Percentiles rank a stretch among this genome's conserved stretches.
Evolutionary conservation across 2,329 filamentous ascomycete species (phyloP).

Genomic region (Phialophora chinensis): DNA sequence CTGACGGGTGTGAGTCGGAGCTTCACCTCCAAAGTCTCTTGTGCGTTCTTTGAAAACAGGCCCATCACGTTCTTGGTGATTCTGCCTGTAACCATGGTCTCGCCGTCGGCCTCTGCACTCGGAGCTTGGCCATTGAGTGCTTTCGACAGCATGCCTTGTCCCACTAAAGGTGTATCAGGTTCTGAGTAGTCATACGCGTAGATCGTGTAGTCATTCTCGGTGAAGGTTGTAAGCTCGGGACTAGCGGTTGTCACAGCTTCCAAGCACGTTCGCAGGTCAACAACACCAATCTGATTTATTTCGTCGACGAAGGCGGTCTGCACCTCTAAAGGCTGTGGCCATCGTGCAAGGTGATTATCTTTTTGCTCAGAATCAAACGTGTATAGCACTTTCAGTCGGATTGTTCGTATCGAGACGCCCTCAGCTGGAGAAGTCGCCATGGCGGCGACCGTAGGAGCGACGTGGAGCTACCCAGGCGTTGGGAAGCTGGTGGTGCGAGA

Average conservation of each 20-base stretch:
- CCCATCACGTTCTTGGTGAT: slow-evolving; percentile 86
- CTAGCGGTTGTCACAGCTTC: slow-evolving; percentile 79
- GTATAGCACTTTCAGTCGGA: slow-evolving; percentile 92
- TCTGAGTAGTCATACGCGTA: slow-evolving; percentile 98
- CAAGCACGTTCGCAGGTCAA: slow-evolving; percentile 85
- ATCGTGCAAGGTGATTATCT: slow-evolving; percentile 85
- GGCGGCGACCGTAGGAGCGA: slow-evolving; percentile 4
- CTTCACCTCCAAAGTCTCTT: slow-evolving; percentile 91
- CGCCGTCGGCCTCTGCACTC: slow-evolving; percentile 42
- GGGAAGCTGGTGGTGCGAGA: slow-evolving; percentile 18
- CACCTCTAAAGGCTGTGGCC: slow-evolving; percentile 78
- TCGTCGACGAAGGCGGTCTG: slow-evolving; percentile 84
- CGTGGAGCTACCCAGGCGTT: slow-evolving; percentile 23
- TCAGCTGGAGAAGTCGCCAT: slow-evolving; percentile 42
- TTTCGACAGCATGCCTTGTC: slow-evolving; percentile 93
- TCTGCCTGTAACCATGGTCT: slow-evolving; percentile 78
- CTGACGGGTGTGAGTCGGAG: slow-evolving; percentile 81
- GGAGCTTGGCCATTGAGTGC: slow-evolving; percentile 68
- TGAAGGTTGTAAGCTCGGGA: slow-evolving; percentile 79
- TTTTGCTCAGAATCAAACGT: slow-evolving; percentile 90
- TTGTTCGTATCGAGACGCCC: slow-evolving; percentile 60
- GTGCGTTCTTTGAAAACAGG: slow-evolving; percentile 77
- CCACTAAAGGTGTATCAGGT: slow-evolving; percentile 87
- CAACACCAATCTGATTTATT: slow-evolving; percentile 78
- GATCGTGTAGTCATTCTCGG: slow-evolving; percentile 86